These are phyloP conservation scores for Stachybotrys chartarum DNA, from an alignment of 2,329 filamentous ascomycete species.

Conservation along the genomic window DNA sequence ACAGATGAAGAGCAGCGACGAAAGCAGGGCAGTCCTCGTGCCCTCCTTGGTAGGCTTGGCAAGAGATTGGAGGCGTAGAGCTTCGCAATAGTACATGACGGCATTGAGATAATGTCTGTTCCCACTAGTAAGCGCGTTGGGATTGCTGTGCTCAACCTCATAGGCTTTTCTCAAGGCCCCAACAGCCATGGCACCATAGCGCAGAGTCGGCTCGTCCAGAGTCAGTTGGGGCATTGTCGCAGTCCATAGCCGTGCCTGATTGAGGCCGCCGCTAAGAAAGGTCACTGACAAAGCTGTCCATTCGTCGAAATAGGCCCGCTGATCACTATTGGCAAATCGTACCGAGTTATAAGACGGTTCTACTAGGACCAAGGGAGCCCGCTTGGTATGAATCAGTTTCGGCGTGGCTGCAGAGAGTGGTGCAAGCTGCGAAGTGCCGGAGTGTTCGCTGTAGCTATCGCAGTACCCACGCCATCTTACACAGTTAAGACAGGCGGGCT, in stretches of 20 bases:
- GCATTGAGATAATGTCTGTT: slow-evolving; percentile 33
- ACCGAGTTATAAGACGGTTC: slow-evolving; percentile 26
- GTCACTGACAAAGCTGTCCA: slow-evolving; percentile 26
- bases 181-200: slow-evolving; percentile 32
- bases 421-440: slow-evolving; percentile 1
- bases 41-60: slow-evolving; percentile 27
- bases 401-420: slow-evolving; percentile 7
- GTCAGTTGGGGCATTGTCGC: slow-evolving; percentile 32
- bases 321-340: slow-evolving; percentile 24
- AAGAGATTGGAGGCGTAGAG: slow-evolving; percentile 29
- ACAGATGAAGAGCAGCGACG: slow-evolving; percentile 32
- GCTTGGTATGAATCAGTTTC: slow-evolving; percentile 23
- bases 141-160: slow-evolving; percentile 12
- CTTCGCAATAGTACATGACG: slow-evolving; percentile 32
- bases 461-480: slow-evolving; percentile 34
- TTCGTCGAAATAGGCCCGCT: slow-evolving; percentile 29
- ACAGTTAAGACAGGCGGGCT: slow-evolving; percentile 32
- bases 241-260: slow-evolving; percentile 27
- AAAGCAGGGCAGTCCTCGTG: slow-evolving; percentile 28
- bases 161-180: slow-evolving; percentile 29
- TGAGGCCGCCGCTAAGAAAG: slow-evolving; percentile 27
- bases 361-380: slow-evolving; percentile 18
- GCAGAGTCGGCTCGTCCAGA: slow-evolving; percentile 26
- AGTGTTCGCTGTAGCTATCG: slow-evolving; percentile 21
- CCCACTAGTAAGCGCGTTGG: slow-evolving; percentile 10